A percentile compares a stretch with the other conserved stretches of the same genome.
Conservation (phyloP, 768 basidiomycete genomes). For the Mycena crocata region DNA sequence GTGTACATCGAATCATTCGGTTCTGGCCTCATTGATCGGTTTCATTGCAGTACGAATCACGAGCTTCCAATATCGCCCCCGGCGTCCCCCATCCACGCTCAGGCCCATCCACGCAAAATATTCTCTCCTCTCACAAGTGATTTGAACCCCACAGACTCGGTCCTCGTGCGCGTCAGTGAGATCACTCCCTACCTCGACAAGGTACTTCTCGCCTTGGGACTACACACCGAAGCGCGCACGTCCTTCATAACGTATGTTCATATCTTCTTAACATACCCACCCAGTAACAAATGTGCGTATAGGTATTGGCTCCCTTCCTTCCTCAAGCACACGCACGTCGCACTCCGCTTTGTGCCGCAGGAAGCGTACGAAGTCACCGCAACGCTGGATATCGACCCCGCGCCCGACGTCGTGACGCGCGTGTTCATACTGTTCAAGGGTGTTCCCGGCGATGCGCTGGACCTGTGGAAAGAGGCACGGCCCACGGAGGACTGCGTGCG, state of each 20-base stretch:
- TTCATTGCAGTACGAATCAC: slow-evolving; percentile 3
- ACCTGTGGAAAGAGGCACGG: slow-evolving; percentile 49
- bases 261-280: slow-evolving; percentile 47
- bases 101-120: background rate
- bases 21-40: slow-evolving; percentile 3
- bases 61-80: slow-evolving; percentile 1
- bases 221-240: slow-evolving; percentile 56
- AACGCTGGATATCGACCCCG: slow-evolving; percentile 48
- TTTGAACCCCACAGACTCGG: slow-evolving; percentile 41
- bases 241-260: slow-evolving; percentile 57
- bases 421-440: slow-evolving; percentile 62
- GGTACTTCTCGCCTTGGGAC: slow-evolving; percentile 44
- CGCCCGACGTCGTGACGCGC: slow-evolving; percentile 56
- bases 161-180: slow-evolving; percentile 42
- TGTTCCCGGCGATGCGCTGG: slow-evolving; percentile 37
- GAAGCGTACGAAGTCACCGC: slow-evolving; percentile 54
- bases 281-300: slow-evolving; percentile 52
- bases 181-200: slow-evolving; percentile 52
- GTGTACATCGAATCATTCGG: slow-evolving; percentile 1
- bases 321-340: slow-evolving; percentile 51
- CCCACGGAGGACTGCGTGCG: slow-evolving; percentile 40
- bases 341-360: slow-evolving; percentile 60
- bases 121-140: slow-evolving; percentile 27
- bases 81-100: background rate
- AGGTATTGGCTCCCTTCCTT: slow-evolving; percentile 61